Evolutionary conservation across 352 stramenopile species (phyloP), one percentile per base, ranked within the genome.

Genomic region (Phytophthora sp.): DNA sequence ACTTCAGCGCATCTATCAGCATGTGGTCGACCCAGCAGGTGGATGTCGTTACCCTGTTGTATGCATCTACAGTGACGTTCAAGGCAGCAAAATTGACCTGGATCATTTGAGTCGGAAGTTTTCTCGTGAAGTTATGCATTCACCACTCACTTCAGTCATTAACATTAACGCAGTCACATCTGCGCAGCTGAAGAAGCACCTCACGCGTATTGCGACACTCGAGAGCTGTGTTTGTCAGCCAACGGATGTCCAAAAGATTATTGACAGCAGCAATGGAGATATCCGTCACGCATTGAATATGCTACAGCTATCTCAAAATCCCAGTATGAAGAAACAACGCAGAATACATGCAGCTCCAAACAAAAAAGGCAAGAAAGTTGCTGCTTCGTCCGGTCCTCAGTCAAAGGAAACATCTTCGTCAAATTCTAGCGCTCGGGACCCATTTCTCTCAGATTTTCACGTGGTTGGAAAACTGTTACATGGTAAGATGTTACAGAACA

Each of bases 401-500:
- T 35, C 62, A 1, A 69, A 65, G 20, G 2, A n/a, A 11, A 62
- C 44, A n/a, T 28, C 39, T 2, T 49, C 39, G 9, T 28, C 28
- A 5, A 54, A 42, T 17, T 48, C 66, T 7, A 52, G 48, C 2
- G 62, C 54, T 39, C 82, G 87, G n/a, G 87, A 96, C 32, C 52
- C 71, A 17, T 96, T 96, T 71, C 64, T 83, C 4, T 94, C 87
- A 1, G 84, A 94, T 46, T 92, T 96, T 12, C 87, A 92, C 41
- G 58, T 94, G 10, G 62, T 94, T 26, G 87, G 85, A 5, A 94
- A 94, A 50, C 52, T 96, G 31, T 44, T 96, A 3, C 82, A 96
- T 38, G 79, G 70, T n/a, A 89, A 89, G 69, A 62, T 63, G 44
- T 26, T 67, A 18, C 65, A 71, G 51, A 78, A 66, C 28, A 77